Base-by-base conservation (phyloP, 257 asterid genomes). In the Petunia secreta region DNA sequence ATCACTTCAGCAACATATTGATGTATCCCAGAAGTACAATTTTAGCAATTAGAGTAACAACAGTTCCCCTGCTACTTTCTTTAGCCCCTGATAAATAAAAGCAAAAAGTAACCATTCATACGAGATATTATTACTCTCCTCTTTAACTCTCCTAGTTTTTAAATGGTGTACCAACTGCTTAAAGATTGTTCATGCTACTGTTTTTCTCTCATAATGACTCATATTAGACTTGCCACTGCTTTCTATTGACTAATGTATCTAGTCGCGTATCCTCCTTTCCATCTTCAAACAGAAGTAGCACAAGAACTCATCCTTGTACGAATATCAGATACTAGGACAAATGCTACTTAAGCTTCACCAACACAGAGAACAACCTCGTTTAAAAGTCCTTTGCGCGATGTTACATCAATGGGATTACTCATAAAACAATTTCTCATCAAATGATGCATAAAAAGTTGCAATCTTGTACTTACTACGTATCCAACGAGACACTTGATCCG, bases 161-260 rank as follows among this genome's bases (percentile, higher is more conserved):
- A 43, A 37, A 68, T 6, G 2, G 75, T 11, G 5, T 68, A 67
- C 50, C 76, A 68, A 43, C 58, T 44, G 8, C 57, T 25, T 68
- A 44, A 9, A n/a, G 44, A 44, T 44, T 16, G n/a, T 68, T 68
- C 76, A 6, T 68, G 76, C 40, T 8, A 68, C 58, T 44, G 44
- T 44, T 57, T 44, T 46, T 9, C 58, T 40, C 74, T 66, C 58
- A 44, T 68, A 44, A 68, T 44, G 76, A 68, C 46, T 68, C 58
- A 68, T 36, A 44, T 44, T 68, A 68, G 58, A 68, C 41, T 16
- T 44, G 57, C 16, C 44, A 68, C 16, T 44, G 57, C 39, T 68
- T 68, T 68, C 40, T n/a, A 4, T 68, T 44, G 40, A 68, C 58
- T 9, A 68, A 68, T 39, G 39, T 68, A 41, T 39, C 57, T 67